Conservation (phyloP, 495 filamentous ascomycete species). For the Talaromyces proteolyticus region DNA sequence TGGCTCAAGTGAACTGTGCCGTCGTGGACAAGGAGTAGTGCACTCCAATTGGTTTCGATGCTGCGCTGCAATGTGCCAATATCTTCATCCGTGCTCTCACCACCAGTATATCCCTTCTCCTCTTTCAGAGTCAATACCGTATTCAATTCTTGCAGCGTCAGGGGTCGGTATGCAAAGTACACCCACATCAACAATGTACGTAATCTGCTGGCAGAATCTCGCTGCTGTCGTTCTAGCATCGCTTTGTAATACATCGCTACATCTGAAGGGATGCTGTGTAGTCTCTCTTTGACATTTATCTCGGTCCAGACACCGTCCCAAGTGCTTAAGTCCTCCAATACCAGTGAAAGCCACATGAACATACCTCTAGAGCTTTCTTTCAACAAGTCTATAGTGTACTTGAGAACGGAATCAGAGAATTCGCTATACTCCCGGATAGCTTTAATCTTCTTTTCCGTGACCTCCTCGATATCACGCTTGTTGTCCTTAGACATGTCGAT, state of each 20-base stretch:
- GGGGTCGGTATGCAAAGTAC: conserved; percentile 3
- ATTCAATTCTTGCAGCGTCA: conserved; percentile 1
- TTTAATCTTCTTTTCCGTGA: conserved; percentile 4
- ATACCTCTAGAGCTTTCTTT: neutral
- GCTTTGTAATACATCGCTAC: neutral
- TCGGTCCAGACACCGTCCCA: conserved; percentile 3
- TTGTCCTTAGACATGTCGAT: conserved; percentile 4
- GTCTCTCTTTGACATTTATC: conserved; percentile 2
- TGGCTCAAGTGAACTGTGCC: conserved; percentile 5
- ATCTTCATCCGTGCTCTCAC: neutral
- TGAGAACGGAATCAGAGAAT: conserved; percentile 2
- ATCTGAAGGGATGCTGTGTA: conserved; percentile 4
- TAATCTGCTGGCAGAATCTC: neutral
- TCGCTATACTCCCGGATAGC: neutral
- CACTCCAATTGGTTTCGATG: neutral
- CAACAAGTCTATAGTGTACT: neutral
- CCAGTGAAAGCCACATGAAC: conserved; percentile 5
- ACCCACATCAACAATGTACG: conserved; percentile 2
- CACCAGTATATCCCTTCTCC: neutral
- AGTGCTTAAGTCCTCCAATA: conserved; percentile 2
- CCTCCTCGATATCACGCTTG: conserved; percentile 1
- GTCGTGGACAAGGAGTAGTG: neutral
- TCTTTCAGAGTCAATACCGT: neutral
- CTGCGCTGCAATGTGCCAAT: neutral
- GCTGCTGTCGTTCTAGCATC: conserved; percentile 2